A percentile compares a stretch with the other conserved stretches of the same genome.
Conservation (phyloP, 1,284 basidiomycete genomes). For the Pseudomicrostroma phylloplanum region DNA sequence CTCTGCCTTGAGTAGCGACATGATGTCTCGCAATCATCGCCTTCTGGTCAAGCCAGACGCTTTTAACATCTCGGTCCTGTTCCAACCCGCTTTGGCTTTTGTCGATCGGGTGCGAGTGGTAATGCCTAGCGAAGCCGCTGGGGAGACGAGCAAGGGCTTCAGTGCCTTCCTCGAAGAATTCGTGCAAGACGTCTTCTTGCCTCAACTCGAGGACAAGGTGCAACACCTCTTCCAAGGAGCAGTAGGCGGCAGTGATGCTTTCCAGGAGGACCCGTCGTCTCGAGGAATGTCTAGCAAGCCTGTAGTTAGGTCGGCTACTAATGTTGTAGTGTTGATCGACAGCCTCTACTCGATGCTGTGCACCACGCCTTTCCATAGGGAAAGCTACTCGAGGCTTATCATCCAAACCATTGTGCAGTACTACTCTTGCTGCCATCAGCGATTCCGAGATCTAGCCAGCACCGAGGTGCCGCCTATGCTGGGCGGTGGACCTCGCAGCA, state of each 20-base stretch:
- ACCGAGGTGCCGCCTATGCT: background rate
- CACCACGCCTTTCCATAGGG: conserved; percentile 89
- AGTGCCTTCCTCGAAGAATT: conserved; percentile 83
- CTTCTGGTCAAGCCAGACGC: conserved; percentile 82
- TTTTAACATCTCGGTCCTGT: conserved; percentile 88
- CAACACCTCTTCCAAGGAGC: conserved; percentile 28
- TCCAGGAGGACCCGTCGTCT: conserved; percentile 57
- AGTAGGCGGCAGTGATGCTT: conserved; percentile 60
- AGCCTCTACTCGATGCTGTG: conserved; percentile 86
- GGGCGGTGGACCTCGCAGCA: background rate
- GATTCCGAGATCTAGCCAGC: conserved; percentile 61
- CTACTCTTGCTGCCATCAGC: conserved; percentile 84
- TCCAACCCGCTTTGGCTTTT: conserved; percentile 85
- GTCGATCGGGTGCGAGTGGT: conserved; percentile 60
- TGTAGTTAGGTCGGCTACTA: conserved; percentile 74
- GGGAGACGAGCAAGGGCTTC: conserved; percentile 56
- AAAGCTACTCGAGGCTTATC: conserved; percentile 83
- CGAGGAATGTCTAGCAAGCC: conserved; percentile 63
- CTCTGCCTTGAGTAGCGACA: background rate
- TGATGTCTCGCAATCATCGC: conserved; percentile 64
- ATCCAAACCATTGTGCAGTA: conserved; percentile 93
- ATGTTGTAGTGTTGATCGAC: conserved; percentile 83
- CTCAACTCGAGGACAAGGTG: conserved; percentile 91
- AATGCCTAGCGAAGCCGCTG: conserved; percentile 38
- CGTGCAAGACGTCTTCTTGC: conserved; percentile 84